These are phyloP conservation scores for Cucurbita moschata DNA, from an alignment of 306 rosid species.

Conservation along the genomic window DNA sequence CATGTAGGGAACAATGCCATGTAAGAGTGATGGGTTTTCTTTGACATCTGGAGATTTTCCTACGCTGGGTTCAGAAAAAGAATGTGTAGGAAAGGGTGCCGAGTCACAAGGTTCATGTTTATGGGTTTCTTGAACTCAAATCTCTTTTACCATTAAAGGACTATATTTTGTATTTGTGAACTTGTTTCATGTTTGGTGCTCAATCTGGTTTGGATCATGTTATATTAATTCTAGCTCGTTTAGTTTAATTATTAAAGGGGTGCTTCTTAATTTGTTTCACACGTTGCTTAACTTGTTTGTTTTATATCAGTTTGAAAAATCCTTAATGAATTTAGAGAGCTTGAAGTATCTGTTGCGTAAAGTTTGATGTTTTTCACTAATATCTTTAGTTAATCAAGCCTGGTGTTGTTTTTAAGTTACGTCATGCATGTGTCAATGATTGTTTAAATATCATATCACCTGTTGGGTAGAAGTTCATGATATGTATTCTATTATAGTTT, in stretches of 20 bases:
- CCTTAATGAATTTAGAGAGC: neutral
- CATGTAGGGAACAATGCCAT: conserved; percentile 44
- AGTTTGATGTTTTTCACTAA: neutral
- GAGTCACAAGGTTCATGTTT: conserved; percentile 48
- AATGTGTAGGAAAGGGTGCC: conserved; percentile 37
- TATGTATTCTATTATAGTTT: neutral
- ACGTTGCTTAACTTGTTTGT: neutral
- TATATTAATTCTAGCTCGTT: neutral
- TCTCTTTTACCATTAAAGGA: neutral
- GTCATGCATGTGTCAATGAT: neutral
- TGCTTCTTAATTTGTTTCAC: neutral
- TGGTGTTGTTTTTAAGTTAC: neutral
- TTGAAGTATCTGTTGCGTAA: neutral
- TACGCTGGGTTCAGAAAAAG: conserved; percentile 86
- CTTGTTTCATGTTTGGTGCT: neutral
- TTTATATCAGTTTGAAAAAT: neutral
- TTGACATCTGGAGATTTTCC: conserved; percentile 91
- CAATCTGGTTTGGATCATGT: neutral
- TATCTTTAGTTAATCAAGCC: neutral
- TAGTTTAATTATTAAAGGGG: neutral
- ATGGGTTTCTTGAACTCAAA: conserved; percentile 3
- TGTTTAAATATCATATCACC: neutral
- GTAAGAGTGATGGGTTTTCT: conserved; percentile 61
- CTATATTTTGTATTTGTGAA: neutral
- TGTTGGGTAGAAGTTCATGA: neutral